Conservation (phyloP, 345 rosid species). For the Boechera stricta region DNA sequence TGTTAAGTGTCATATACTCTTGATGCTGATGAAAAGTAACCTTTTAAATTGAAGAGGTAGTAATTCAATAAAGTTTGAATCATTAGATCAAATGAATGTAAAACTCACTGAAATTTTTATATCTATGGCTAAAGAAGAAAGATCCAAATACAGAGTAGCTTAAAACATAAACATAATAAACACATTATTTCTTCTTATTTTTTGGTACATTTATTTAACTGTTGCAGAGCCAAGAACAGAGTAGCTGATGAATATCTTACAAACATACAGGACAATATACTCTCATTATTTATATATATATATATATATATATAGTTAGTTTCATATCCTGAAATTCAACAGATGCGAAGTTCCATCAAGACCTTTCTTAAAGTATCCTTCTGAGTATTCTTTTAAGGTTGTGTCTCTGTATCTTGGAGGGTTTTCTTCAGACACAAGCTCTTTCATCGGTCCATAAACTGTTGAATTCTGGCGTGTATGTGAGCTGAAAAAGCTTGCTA, state of each 20-base stretch:
- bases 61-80: not conserved
- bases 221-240: constrained; percentile 25
- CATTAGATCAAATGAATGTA: not conserved
- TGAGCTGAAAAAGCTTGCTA: constrained; percentile 51
- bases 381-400: constrained; percentile 38
- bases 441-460: constrained; percentile 56
- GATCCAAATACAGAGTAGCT: constrained; percentile 12
- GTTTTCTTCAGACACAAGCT: constrained; percentile 50
- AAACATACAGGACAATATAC: not conserved
- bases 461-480: not conserved
- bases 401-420: constrained; percentile 47
- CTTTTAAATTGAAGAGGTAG: not conserved
- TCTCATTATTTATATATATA: not conserved
- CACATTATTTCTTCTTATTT: constrained; percentile 7
- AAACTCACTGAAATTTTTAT: not conserved
- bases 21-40: not conserved
- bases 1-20: not conserved
- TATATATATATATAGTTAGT: not conserved
- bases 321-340: constrained; percentile 43
- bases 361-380: constrained; percentile 37
- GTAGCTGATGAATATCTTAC: not conserved
- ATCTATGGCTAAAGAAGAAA: constrained; percentile 2
- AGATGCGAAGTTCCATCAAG: constrained; percentile 44
- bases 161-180: not conserved
- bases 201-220: constrained; percentile 2